phyloP scores from a whole-genome alignment of 306 rosid genomes.

The Cyclanthera cordifolia region DNA sequence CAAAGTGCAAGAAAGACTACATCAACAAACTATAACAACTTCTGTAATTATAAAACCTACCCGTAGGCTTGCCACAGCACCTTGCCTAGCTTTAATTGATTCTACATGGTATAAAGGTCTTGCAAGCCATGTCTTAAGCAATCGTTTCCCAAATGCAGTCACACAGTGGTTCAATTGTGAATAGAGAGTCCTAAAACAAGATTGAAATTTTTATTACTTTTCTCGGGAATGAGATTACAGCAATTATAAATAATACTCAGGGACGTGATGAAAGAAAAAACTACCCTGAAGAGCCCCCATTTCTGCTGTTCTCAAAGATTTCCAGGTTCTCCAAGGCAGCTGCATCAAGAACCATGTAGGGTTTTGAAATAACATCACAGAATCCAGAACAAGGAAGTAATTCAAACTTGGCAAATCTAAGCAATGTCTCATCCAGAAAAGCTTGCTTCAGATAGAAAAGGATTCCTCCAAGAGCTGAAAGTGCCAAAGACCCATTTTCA shows the following conservation, averaged over 20 bases:
- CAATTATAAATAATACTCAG: neutral
- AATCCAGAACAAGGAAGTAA: conserved; percentile 66
- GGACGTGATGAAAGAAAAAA: conserved; percentile 8
- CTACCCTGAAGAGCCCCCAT: conserved; percentile 88
- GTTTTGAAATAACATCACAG: conserved; percentile 45
- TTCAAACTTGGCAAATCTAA: conserved; percentile 81
- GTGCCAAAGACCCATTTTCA: conserved; percentile 49
- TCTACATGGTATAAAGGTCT: conserved; percentile 68
- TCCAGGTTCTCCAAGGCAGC: conserved; percentile 93
- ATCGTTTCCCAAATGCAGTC: conserved; percentile 87
- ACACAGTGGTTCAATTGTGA: conserved; percentile 83
- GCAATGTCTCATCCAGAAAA: conserved; percentile 68
- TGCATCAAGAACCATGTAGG: conserved; percentile 87
- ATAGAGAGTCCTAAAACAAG: conserved; percentile 58
- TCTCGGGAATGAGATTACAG: conserved; percentile 26
- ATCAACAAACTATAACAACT: no score
- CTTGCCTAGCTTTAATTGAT: conserved; percentile 67
- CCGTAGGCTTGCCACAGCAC: conserved; percentile 64
- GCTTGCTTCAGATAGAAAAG: conserved; percentile 90
- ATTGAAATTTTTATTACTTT: conserved; percentile 14
- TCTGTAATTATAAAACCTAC: conserved; percentile 30
- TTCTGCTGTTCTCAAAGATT: conserved; percentile 78
- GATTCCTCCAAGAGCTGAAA: conserved; percentile 91
- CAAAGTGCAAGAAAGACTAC: neutral
- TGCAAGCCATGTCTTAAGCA: conserved; percentile 90